Percentiles rank a stretch among this genome's conserved stretches.
These are phyloP conservation scores for Chimonanthus salicifolius DNA, from an alignment of 164 flowering plant genomes.

Conservation along the genomic window DNA sequence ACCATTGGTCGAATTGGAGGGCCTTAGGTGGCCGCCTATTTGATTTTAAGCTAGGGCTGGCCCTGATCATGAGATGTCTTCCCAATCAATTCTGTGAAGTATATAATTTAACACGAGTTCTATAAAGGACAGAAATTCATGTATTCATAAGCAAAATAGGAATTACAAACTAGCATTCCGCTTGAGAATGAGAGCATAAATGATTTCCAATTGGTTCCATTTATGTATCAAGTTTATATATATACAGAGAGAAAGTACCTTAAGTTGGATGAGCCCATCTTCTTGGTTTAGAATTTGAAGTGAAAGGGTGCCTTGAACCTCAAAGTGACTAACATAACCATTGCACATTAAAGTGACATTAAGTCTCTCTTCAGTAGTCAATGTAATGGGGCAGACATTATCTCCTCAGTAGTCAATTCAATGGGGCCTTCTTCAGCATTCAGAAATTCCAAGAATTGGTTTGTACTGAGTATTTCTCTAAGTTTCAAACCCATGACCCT, in stretches of 20 bases:
- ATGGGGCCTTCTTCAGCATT: slow-evolving; percentile 80
- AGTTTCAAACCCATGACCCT: slow-evolving; percentile 90
- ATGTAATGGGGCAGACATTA: slow-evolving; percentile 75
- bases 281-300: slow-evolving; percentile 90
- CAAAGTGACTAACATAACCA: slow-evolving; percentile 91
- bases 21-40: too few species aligned
- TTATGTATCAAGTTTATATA: too few species aligned
- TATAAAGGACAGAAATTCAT: too few species aligned
- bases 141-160: background rate
- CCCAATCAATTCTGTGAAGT: too few species aligned
- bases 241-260: slow-evolving; percentile 44
- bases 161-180: background rate
- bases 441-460: slow-evolving; percentile 87
- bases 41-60: too few species aligned
- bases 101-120: background rate
- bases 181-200: background rate
- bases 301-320: slow-evolving; percentile 91
- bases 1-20: too few species aligned
- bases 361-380: slow-evolving; percentile 84
- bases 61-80: too few species aligned
- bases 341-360: slow-evolving; percentile 77
- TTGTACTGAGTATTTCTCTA: slow-evolving; percentile 76
- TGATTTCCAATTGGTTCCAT: background rate
- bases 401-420: slow-evolving; percentile 79
- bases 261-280: slow-evolving; percentile 90